Evolutionary conservation across 306 rosid species (phyloP).

Genomic region (Vigna radiata): DNA sequence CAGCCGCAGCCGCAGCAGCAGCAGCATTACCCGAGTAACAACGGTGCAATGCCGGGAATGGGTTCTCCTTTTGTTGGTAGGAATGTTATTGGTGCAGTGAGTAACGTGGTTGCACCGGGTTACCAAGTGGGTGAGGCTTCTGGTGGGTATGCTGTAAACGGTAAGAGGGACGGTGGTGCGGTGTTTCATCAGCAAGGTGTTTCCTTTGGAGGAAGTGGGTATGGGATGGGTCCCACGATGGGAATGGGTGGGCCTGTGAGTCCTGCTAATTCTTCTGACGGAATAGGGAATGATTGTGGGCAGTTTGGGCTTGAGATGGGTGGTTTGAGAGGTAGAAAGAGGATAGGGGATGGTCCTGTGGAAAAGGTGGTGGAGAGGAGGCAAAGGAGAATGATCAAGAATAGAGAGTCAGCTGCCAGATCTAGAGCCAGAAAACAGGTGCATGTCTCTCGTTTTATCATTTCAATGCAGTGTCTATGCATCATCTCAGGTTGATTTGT

Average conservation of each 20-base stretch:
- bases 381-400: conserved; percentile 97
- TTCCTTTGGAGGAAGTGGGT: conserved; percentile 63
- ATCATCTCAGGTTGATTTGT: too few relatives aligned
- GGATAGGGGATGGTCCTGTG: conserved; percentile 78
- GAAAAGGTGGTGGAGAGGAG: conserved; percentile 95
- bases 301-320: conserved; percentile 71
- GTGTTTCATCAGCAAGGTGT: conserved; percentile 41
- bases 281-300: conserved; percentile 58
- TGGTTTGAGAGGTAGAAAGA: conserved; percentile 74
- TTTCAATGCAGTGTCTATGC: background rate
- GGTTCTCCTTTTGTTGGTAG: conserved; percentile 54
- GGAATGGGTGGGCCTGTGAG: conserved; percentile 63
- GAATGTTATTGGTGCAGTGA: conserved; percentile 42
- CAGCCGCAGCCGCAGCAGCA: background rate
- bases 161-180: conserved; percentile 54
- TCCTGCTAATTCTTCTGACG: conserved; percentile 73
- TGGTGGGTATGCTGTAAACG: conserved; percentile 48
- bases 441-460: background rate
- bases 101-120: conserved; percentile 41
- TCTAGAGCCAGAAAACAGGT: conserved; percentile 99
- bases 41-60: conserved; percentile 33
- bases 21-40: background rate
- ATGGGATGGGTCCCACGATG: conserved; percentile 48
- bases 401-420: conserved; percentile 94
- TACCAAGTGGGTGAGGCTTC: conserved; percentile 59